These are phyloP conservation scores for Trichophyton schoenleinii DNA, from an alignment of 2,329 filamentous ascomycete species.

Conservation along the genomic window DNA sequence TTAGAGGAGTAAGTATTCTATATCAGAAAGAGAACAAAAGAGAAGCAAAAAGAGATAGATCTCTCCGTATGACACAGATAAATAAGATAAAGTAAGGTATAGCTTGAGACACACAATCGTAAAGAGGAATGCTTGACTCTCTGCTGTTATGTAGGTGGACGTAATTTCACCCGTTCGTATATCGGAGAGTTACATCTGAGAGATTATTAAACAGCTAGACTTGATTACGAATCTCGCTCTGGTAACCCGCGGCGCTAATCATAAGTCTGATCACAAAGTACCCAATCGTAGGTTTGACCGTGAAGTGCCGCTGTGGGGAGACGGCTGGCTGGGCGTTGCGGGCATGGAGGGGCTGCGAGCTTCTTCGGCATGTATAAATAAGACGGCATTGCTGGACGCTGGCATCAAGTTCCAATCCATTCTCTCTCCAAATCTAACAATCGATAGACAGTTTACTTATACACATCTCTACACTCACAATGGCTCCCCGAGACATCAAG, in stretches of 20 bases:
- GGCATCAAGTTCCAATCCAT: neutral
- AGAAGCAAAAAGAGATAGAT: no score
- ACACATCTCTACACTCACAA: neutral
- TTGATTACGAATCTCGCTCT: no score
- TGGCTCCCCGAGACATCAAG: slow-evolving; percentile 8
- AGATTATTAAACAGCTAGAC: no score
- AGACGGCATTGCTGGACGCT: neutral
- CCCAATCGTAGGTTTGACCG: neutral
- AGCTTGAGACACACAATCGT: no score
- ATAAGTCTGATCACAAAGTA: neutral
- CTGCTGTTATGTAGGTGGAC: no score
- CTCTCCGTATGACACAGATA: no score
- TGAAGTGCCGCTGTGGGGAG: neutral
- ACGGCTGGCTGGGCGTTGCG: neutral
- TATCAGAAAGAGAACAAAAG: no score
- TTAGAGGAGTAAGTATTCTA: no score
- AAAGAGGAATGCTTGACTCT: no score
- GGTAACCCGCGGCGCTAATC: neutral
- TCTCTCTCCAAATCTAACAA: neutral
- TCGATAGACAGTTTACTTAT: neutral
- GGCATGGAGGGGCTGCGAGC: neutral
- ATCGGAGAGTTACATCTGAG: no score
- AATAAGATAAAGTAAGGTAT: no score
- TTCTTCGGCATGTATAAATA: neutral
- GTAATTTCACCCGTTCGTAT: no score